A percentile compares a stretch with the other conserved stretches of the same genome.
Evolutionary conservation across 805 yeast species (phyloP).

Genomic region (Pichia ethanolica): DNA sequence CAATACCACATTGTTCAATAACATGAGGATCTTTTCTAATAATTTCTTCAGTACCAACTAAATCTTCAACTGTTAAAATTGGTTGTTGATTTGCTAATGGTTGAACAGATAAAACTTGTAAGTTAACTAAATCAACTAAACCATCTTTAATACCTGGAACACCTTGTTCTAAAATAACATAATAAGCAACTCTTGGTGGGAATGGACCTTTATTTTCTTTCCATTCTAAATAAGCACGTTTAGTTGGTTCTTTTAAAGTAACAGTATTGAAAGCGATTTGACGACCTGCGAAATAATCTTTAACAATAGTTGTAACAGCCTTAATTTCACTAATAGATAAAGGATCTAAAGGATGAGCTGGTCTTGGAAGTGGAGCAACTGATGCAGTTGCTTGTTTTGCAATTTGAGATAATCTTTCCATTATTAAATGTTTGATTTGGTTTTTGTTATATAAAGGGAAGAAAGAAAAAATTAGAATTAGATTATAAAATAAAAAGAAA

Average conservation of each 20-base stretch:
- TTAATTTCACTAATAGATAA: conserved; percentile 56
- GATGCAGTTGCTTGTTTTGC: conserved; percentile 56
- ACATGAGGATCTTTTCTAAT: conserved; percentile 67
- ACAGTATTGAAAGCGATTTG: conserved; percentile 56
- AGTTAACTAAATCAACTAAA: conserved; percentile 48
- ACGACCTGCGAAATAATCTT: conserved; percentile 38
- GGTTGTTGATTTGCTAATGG: conserved; percentile 61
- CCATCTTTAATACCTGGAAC: conserved; percentile 65
- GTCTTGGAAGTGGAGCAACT: conserved; percentile 43
- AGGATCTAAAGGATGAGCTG: conserved; percentile 68
- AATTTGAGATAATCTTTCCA: conserved; percentile 63
- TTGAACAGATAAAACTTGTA: conserved; percentile 39
- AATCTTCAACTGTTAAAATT: conserved; percentile 63
- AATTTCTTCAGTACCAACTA: conserved; percentile 52
- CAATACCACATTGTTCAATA: conserved; percentile 61
- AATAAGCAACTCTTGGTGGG: conserved; percentile 65
- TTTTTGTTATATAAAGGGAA: neutral
- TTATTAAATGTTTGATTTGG: conserved; percentile 14
- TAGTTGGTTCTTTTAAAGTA: conserved; percentile 65
- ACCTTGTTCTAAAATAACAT: conserved; percentile 52
- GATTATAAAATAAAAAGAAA: neutral
- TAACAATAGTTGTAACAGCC: conserved; percentile 46
- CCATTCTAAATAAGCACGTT: conserved; percentile 57
- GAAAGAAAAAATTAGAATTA: neutral
- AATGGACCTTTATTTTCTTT: conserved; percentile 49